Base-by-base conservation (phyloP, 1,139 yeast genomes). In the Tardiomyces blankii region DNA sequence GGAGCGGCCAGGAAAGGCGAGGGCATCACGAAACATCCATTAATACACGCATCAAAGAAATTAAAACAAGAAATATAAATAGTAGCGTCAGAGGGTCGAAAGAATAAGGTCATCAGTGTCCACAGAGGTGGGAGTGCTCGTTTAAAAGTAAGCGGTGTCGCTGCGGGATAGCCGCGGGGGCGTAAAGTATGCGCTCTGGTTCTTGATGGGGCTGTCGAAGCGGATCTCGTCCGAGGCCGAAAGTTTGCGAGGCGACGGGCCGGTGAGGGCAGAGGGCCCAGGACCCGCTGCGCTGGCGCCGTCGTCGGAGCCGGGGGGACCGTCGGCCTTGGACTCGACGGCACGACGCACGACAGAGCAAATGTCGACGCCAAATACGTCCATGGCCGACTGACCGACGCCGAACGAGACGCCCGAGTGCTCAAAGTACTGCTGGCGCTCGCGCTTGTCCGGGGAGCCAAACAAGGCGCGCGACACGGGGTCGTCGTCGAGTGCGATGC, bases 321-420 rank as follows among this genome's bases (percentile, higher is more conserved):
- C 16, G 14, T 16, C 27, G 16, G 42, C 3, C 23, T 18, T n/a
- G 7, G n/a, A 18, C 38, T 28, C 23, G 18, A 41, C 72, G 1
- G 78, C 81, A 18, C 80, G 64, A 51, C 73, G 67, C 53, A 76
- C 74, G n/a, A 76, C 78, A 28, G 77, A 73, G 51, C 73, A 72
- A 27, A 76, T 68, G 55, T 76, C 80, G 25, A 76, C 80, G 32
- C 81, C 81, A 59, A 75, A 75, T 42, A 75, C 63, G 45, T 75
- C 78, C 18, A 65, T 55, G 9, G 63, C 61, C 19, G 51, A 48
- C 19, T 50, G 51, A n/a, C 44, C 41, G 28, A 53, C 59, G 42
- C 54, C 54, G 8, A 54, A 51, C 14, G 52, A 42, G 4, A 51
- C 54, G 11, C 57, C 57, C 1, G 60, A 55, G 46, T 59, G 58